These are phyloP conservation scores for Candida pseudocylindracea DNA, from an alignment of 1,139 yeast species.

Conservation along the genomic window DNA sequence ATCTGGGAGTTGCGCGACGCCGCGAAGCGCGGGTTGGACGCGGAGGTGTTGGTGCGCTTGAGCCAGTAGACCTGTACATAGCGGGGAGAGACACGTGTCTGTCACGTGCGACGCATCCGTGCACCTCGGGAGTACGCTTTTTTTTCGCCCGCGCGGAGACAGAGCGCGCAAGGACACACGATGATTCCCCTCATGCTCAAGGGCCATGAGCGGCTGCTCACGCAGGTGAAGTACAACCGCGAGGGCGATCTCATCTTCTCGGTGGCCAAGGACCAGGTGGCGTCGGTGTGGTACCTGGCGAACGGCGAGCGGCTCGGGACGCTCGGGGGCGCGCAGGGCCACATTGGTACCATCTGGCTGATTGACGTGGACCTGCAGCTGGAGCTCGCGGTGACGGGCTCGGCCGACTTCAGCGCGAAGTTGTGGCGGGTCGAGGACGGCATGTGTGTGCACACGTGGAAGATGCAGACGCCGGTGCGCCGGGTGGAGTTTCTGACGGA, in stretches of 20 bases:
- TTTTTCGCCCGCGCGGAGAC: too few relatives aligned
- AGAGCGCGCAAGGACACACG: too few relatives aligned
- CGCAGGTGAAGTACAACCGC: conserved; percentile 81
- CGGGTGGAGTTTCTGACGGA: conserved; percentile 74
- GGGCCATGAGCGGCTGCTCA: conserved; percentile 76
- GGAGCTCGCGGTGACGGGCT: conserved; percentile 60
- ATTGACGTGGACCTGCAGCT: conserved; percentile 65
- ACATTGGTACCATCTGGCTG: conserved; percentile 52
- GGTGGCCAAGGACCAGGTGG: conserved; percentile 72
- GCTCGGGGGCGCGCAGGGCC: conserved; percentile 62
- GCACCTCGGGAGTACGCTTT: too few relatives aligned
- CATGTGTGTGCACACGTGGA: conserved; percentile 52
- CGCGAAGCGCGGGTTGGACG: conserved; percentile 46
- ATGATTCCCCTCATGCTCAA: conserved; percentile 35
- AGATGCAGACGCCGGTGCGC: conserved; percentile 67
- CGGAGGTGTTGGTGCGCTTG: conserved; percentile 30
- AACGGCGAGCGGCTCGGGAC: conserved; percentile 97
- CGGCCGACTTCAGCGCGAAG: conserved; percentile 74
- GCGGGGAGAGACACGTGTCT: too few relatives aligned
- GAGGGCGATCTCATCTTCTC: conserved; percentile 92
- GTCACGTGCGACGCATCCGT: too few relatives aligned
- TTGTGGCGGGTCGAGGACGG: conserved; percentile 78
- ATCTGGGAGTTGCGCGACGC: conserved; percentile 70
- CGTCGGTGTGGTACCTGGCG: conserved; percentile 86
- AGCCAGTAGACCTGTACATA: too few relatives aligned